phyloP scores from a whole-genome alignment of 495 filamentous ascomycete species.

The Aspergillus bertholletiae region DNA sequence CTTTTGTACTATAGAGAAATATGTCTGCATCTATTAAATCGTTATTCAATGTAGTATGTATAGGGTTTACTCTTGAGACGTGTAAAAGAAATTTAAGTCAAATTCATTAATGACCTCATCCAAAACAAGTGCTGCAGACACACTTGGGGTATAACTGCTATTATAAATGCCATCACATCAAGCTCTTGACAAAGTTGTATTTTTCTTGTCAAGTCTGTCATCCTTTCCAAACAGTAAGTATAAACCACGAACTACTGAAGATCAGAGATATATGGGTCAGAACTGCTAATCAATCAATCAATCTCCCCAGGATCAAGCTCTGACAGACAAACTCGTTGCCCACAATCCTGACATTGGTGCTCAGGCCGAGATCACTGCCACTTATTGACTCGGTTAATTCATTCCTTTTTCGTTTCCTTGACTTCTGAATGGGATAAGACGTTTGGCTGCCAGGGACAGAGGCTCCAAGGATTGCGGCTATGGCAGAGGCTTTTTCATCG shows the following conservation, averaged over 20 bases:
- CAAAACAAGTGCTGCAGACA: neutral
- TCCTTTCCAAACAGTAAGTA: neutral
- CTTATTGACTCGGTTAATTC: slow-evolving; percentile 45
- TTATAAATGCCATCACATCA: neutral
- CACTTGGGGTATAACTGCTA: neutral
- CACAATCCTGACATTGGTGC: slow-evolving; percentile 56
- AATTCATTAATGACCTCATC: neutral
- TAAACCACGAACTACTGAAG: neutral
- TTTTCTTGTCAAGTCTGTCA: neutral
- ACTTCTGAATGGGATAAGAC: slow-evolving; percentile 8
- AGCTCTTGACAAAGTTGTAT: neutral
- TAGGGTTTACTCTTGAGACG: neutral
- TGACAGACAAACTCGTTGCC: slow-evolving; percentile 89
- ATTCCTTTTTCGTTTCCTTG: slow-evolving; percentile 50
- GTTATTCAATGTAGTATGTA: neutral
- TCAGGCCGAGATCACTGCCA: slow-evolving; percentile 23
- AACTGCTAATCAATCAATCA: slow-evolving; percentile 65
- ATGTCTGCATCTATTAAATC: slow-evolving; percentile 1
- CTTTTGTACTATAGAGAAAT: slow-evolving; percentile 42
- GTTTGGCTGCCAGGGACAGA: slow-evolving; percentile 11
- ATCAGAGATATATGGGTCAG: neutral
- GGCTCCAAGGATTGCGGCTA: slow-evolving; percentile 33
- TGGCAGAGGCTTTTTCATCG: slow-evolving; percentile 46
- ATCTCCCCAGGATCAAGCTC: slow-evolving; percentile 80
- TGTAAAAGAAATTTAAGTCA: neutral